A percentile compares a stretch with the other conserved stretches of the same genome.
Conservation (phyloP, 495 filamentous ascomycete genomes). For the Xylaria acuta region DNA sequence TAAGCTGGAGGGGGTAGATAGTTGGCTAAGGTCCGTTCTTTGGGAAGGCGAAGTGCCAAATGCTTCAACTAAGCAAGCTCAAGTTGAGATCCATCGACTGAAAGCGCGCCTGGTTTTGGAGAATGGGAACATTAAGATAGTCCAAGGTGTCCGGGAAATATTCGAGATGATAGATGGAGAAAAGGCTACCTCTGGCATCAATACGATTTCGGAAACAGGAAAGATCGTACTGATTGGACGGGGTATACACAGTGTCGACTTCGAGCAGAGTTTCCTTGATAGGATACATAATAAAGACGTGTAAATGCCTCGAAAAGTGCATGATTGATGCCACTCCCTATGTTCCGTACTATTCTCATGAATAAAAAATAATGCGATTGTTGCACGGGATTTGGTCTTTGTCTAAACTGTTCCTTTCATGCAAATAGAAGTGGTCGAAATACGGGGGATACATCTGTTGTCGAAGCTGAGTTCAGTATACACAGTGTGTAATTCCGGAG, state of each 20-base stretch:
- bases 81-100: slow-evolving; percentile 80
- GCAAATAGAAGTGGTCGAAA: not conserved
- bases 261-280: slow-evolving; percentile 47
- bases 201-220: slow-evolving; percentile 47
- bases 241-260: slow-evolving; percentile 59
- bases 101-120: slow-evolving; percentile 75
- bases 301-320: not conserved
- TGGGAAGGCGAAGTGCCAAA: slow-evolving; percentile 78
- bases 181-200: slow-evolving; percentile 30
- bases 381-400: not conserved
- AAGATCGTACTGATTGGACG: slow-evolving; percentile 85
- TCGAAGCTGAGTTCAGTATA: not conserved
- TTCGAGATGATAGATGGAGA: slow-evolving; percentile 85
- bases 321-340: not conserved
- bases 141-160: slow-evolving; percentile 91
- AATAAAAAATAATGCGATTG: not conserved
- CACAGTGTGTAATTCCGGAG: not conserved
- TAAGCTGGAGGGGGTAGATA: slow-evolving; percentile 69
- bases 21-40: slow-evolving; percentile 81
- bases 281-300: slow-evolving; percentile 25
- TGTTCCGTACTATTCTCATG: not conserved
- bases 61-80: slow-evolving; percentile 22
- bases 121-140: slow-evolving; percentile 70
- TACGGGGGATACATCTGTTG: not conserved
- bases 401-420: not conserved